A percentile compares a stretch with the other conserved stretches of the same genome.
Evolutionary conservation across 306 rosid genomes (phyloP).

Genomic region (Erythrophleum fordii): DNA sequence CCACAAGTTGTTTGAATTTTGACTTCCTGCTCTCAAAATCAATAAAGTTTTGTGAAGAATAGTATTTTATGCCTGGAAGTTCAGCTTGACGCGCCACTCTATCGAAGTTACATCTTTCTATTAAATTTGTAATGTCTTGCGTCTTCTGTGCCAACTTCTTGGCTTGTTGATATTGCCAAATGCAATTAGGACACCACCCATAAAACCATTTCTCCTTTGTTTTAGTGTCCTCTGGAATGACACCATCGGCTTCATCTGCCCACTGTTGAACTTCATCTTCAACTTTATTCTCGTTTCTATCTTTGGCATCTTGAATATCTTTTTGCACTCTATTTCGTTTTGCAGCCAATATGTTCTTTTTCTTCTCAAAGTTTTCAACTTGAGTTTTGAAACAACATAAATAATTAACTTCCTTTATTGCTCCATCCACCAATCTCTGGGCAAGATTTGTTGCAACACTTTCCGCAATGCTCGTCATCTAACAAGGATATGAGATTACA

Average conservation of each 20-base stretch:
- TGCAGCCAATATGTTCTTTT: background rate
- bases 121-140: background rate
- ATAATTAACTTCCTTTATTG: background rate
- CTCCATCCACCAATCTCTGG: background rate
- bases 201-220: background rate
- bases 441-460: background rate
- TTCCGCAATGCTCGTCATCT: background rate
- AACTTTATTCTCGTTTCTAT: background rate
- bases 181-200: background rate
- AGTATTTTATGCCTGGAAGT: background rate
- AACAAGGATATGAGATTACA: background rate
- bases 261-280: background rate
- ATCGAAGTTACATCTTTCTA: too few relatives aligned
- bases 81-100: background rate
- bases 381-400: background rate
- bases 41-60: background rate
- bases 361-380: background rate
- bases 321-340: background rate
- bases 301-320: background rate
- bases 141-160: background rate
- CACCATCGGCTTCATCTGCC: background rate
- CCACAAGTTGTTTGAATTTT: background rate
- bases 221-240: background rate
- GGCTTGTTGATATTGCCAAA: background rate
- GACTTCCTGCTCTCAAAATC: background rate